Conservation (phyloP, 176 grass and related monocot genomes). For the Microstegium vimineum region DNA sequence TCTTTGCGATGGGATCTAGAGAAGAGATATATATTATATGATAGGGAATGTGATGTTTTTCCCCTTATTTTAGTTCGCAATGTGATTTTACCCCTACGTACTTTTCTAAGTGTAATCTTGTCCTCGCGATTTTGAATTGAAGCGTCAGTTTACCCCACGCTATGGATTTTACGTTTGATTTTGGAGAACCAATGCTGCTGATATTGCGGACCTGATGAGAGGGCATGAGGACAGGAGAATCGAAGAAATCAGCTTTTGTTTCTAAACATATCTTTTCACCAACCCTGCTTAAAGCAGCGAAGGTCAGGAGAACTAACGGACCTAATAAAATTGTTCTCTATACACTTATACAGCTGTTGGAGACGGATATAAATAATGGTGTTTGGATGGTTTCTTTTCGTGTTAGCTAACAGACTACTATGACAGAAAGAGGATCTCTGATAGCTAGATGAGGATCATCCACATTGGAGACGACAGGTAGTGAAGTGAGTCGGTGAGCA, state of each 20-base stretch:
- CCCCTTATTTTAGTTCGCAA: no score
- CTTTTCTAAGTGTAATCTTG: no score
- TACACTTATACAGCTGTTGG: not conserved
- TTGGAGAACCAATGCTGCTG: no score
- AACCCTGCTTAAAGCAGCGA: not conserved
- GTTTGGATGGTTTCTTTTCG: constrained; percentile 25
- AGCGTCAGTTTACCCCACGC: no score
- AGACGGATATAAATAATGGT: not conserved
- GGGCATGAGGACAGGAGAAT: no score
- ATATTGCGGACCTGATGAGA: no score
- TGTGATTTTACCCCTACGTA: no score
- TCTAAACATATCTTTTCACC: not conserved
- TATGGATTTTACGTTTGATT: no score
- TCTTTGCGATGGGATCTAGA: no score
- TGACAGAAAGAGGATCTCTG: constrained; percentile 5
- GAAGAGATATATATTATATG: no score
- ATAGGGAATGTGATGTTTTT: no score
- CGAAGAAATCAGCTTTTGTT: not conserved
- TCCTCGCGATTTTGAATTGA: no score
- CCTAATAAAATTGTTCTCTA: not conserved
- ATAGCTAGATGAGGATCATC: not conserved
- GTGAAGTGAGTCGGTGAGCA: not conserved
- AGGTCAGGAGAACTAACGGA: not conserved
- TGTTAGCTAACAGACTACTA: not conserved
- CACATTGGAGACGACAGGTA: not conserved